Conservation (phyloP, 331 rosid genomes). For the Arachis monticola region DNA sequence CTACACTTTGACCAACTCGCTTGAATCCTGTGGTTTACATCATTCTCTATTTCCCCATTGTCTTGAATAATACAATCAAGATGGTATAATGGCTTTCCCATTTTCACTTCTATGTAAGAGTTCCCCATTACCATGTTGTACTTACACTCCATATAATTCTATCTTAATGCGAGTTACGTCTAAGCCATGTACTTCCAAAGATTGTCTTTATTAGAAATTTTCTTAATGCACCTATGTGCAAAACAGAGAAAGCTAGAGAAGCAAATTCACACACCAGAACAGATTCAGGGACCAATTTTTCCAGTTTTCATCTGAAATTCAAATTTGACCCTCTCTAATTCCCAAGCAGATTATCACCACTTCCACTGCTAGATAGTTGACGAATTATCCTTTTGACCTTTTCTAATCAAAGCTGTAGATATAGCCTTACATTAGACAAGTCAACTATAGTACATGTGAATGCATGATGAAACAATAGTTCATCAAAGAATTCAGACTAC, state of each 20-base stretch:
- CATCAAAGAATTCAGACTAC: background rate
- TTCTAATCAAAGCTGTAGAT: conserved; percentile 9
- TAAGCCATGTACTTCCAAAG: too few relatives aligned
- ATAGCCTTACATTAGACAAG: conserved; percentile 10
- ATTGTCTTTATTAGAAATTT: too few relatives aligned
- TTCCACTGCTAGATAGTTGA: conserved; percentile 13
- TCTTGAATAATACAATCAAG: too few relatives aligned
- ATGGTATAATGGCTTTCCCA: too few relatives aligned
- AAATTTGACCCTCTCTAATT: conserved; percentile 3
- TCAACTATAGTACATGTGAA: conserved; percentile 18
- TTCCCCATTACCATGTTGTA: too few relatives aligned
- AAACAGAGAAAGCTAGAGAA: conserved; percentile 7
- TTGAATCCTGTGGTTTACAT: too few relatives aligned
- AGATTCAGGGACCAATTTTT: background rate
- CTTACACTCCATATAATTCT: too few relatives aligned
- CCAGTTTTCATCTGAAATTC: conserved; percentile 18
- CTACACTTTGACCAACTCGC: too few relatives aligned
- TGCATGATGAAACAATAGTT: conserved; percentile 1
- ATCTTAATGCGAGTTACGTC: too few relatives aligned
- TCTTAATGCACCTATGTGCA: background rate
- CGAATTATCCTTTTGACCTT: background rate
- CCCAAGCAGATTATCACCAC: conserved; percentile 6
- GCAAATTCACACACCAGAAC: conserved; percentile 11
- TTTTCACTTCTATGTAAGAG: too few relatives aligned
- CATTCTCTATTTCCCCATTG: too few relatives aligned